Conservation (phyloP, 2,329 filamentous ascomycete species). For the Calonectria hawksworthii region DNA sequence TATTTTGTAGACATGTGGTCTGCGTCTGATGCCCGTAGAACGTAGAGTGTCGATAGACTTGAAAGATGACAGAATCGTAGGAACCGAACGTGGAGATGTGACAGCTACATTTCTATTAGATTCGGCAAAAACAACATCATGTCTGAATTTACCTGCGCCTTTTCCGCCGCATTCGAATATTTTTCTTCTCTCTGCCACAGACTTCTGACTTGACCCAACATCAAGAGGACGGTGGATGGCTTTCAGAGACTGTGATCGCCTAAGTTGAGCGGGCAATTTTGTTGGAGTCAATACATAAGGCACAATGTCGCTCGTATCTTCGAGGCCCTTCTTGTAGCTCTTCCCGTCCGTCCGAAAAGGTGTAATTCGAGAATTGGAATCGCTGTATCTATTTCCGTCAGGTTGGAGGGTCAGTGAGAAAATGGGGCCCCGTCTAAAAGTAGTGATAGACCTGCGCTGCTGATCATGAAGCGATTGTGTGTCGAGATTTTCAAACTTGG, state of each 20-base stretch:
- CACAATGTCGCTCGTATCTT: slow-evolving; percentile 9
- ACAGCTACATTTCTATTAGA: not conserved
- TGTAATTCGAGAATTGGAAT: not conserved
- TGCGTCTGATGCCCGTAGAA: slow-evolving; percentile 28
- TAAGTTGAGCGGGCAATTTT: not conserved
- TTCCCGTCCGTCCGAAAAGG: not conserved
- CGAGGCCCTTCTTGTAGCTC: slow-evolving; percentile 13
- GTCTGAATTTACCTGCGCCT: slow-evolving; percentile 13
- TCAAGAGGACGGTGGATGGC: not conserved
- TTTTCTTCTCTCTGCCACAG: slow-evolving; percentile 43
- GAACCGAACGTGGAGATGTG: not conserved
- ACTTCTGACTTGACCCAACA: slow-evolving; percentile 35
- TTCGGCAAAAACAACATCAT: not conserved
- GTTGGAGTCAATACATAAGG: not conserved
- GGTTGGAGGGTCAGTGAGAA: not conserved
- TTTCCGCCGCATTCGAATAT: slow-evolving; percentile 35
- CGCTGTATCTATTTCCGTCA: not conserved
- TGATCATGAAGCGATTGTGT: slow-evolving; percentile 22
- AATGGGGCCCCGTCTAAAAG: not conserved
- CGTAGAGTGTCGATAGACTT: slow-evolving; percentile 32
- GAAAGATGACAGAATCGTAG: not conserved
- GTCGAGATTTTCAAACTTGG: slow-evolving; percentile 53
- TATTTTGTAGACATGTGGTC: not conserved
- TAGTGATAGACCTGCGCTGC: not conserved
- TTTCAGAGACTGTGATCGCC: slow-evolving; percentile 33